phyloP scores from a whole-genome alignment of 2,329 filamentous ascomycete species.

The Alternaria consortialis region DNA sequence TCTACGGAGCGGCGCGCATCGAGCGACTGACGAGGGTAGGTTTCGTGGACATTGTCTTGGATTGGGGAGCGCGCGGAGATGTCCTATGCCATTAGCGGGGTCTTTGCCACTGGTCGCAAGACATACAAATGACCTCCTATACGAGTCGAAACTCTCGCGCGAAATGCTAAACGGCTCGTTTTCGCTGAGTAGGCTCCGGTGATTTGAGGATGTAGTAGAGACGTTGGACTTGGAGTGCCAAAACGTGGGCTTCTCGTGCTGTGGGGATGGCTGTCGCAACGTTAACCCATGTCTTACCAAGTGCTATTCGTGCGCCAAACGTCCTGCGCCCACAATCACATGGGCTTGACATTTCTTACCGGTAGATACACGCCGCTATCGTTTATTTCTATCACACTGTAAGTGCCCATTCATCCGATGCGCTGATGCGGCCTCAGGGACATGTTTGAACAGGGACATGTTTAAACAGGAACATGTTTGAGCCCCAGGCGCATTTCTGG shows the following conservation, averaged over 20 bases:
- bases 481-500: constrained; percentile 13
- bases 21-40: constrained; percentile 61
- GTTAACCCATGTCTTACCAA: constrained; percentile 26
- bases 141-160: constrained; percentile 95
- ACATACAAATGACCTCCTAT: constrained; percentile 91
- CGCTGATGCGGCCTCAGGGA: constrained; percentile 6
- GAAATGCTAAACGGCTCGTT: constrained; percentile 96
- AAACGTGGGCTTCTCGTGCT: constrained; percentile 81
- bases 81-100: constrained; percentile 69
- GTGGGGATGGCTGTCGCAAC: constrained; percentile 73
- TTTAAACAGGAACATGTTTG: neutral
- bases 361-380: constrained; percentile 95
- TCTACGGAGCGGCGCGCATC: constrained; percentile 80
- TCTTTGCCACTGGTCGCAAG: constrained; percentile 1
- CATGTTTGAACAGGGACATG: constrained; percentile 2
- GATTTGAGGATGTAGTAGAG: constrained; percentile 64
- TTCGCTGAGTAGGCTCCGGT: constrained; percentile 74
- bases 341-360: constrained; percentile 62
- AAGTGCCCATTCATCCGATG: constrained; percentile 33
- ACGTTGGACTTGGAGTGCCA: constrained; percentile 67
- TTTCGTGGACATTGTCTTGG: constrained; percentile 61
- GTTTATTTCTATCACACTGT: constrained; percentile 77
- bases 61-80: constrained; percentile 88
- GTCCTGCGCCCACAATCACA: constrained; percentile 1
- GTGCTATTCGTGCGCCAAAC: neutral